These are phyloP conservation scores for Vaccinium myrtillus DNA, from an alignment of 148 eudicot genomes.

Conservation along the genomic window DNA sequence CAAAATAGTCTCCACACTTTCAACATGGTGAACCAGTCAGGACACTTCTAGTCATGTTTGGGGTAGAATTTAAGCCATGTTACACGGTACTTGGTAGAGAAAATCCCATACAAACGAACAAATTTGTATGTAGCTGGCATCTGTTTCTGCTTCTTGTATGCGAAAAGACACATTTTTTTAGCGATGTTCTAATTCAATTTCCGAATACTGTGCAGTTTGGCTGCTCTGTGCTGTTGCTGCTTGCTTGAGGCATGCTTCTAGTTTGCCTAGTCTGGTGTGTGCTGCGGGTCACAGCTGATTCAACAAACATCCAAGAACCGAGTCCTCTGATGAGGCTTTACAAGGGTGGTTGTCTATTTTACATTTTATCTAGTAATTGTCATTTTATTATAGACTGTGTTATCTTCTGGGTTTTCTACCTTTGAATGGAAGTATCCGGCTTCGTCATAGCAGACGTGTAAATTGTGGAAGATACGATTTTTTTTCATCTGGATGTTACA, in stretches of 20 bases:
- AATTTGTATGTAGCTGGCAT: background rate
- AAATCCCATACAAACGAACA: background rate
- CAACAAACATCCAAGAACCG: background rate
- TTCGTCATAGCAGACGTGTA: background rate
- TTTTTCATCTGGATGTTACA: background rate
- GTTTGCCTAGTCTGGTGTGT: background rate
- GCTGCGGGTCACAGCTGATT: background rate
- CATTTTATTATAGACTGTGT: background rate
- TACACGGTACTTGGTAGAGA: background rate
- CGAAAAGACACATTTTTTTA: background rate
- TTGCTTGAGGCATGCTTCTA: slow-evolving; percentile 71
- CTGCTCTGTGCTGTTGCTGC: slow-evolving; percentile 84
- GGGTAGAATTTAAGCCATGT: background rate
- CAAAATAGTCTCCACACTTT: background rate
- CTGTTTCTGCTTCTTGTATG: background rate
- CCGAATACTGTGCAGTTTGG: slow-evolving; percentile 44
- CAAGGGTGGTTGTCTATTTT: background rate
- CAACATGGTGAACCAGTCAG: too few relatives aligned
- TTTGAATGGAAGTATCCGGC: background rate
- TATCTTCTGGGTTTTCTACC: background rate
- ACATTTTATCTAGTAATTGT: background rate
- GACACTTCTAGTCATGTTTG: background rate
- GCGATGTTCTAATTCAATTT: background rate
- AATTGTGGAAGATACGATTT: background rate
- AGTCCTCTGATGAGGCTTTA: background rate